A percentile compares a stretch with the other conserved stretches of the same genome.
phyloP scores from a whole-genome alignment of 768 basidiomycete species.

The Amanita fuliginea region DNA sequence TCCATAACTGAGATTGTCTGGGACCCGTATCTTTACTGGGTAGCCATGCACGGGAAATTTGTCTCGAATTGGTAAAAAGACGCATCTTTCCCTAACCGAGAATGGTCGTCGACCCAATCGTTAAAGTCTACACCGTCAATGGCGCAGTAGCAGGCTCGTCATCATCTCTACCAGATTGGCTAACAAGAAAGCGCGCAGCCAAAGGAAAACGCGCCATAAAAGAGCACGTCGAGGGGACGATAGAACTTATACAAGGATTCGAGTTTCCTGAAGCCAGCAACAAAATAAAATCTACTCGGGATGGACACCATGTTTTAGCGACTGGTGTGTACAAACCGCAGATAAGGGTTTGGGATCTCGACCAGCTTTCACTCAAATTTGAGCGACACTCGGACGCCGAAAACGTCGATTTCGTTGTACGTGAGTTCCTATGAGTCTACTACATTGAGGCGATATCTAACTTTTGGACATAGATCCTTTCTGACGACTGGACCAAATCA shows the following conservation, averaged over 20 bases:
- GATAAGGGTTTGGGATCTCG: constrained; percentile 91
- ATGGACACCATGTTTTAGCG: constrained; percentile 87
- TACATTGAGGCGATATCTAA: not conserved
- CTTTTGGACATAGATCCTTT: constrained; percentile 62
- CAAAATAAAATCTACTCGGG: constrained; percentile 79
- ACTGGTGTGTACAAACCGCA: constrained; percentile 98
- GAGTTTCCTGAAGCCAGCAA: constrained; percentile 97
- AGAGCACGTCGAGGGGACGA: constrained; percentile 73
- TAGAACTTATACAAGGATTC: constrained; percentile 92
- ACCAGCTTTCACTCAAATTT: constrained; percentile 87
- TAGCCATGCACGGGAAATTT: too few relatives aligned
- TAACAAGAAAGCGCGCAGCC: constrained; percentile 59
- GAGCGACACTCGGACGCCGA: constrained; percentile 94
- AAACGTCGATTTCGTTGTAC: constrained; percentile 96
- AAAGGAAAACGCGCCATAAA: constrained; percentile 56
- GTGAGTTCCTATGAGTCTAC: constrained; percentile 34
- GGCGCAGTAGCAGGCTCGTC: constrained; percentile 82
- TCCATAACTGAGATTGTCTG: not conserved
- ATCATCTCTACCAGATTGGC: constrained; percentile 91
- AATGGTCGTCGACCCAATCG: constrained; percentile 20
- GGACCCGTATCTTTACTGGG: too few relatives aligned
- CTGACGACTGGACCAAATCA: constrained; percentile 99
- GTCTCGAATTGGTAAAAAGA: not conserved
- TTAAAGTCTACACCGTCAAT: constrained; percentile 94
- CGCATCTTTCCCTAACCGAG: not conserved